Evolutionary conservation across 192 early-diverging fungal genomes (phyloP), one percentile per base, ranked within the genome.

Genomic region (Coemansia sp.): DNA sequence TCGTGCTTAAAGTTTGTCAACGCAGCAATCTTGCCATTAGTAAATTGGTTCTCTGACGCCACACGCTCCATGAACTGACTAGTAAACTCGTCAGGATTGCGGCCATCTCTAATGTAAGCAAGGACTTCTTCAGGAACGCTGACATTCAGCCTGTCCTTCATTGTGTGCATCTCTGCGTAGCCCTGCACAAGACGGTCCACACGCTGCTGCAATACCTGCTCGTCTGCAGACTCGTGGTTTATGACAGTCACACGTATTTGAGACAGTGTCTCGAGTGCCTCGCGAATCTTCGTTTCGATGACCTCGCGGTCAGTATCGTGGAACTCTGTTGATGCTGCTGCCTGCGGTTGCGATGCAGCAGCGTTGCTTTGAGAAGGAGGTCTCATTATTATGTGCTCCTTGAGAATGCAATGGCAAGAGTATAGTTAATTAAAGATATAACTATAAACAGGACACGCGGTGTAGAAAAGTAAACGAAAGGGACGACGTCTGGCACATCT

Each of bases 61-160:
- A 83, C 67, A n/a, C 76, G 71, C 61, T 83, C 80, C 57, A 71
- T 72, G 45, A 83, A 83, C 71, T 78, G 66, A 60, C 73, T 78
- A n/a, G 80, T 83, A 54, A 83, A 83, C 54, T 74, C 76, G 56
- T 83, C 76, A 3, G 80, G 80, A 40, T 83, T 83, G 11, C 76
- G 68, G 9, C 72, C 76, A 37, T 78, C 74, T 48, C 74, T 69
- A 26, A 83, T 72, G 49, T 69, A 72, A 8, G 65, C 63, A 52
- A 83, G 62, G 7, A 78, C 74, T 21, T 77, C 76, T 19, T 74
- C 69, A 3, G 76, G 75, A 3, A 83, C 58, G 49, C 70, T 82
- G 62, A 75, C 67, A 42, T 78, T 69, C 15, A 83, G 63, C 55
- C 61, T 16, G 61, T 72, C 72, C 62, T 69, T 74, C 39, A 64